phyloP scores from a whole-genome alignment of 2,329 filamentous ascomycete species.

The Albifimbria verrucaria region DNA sequence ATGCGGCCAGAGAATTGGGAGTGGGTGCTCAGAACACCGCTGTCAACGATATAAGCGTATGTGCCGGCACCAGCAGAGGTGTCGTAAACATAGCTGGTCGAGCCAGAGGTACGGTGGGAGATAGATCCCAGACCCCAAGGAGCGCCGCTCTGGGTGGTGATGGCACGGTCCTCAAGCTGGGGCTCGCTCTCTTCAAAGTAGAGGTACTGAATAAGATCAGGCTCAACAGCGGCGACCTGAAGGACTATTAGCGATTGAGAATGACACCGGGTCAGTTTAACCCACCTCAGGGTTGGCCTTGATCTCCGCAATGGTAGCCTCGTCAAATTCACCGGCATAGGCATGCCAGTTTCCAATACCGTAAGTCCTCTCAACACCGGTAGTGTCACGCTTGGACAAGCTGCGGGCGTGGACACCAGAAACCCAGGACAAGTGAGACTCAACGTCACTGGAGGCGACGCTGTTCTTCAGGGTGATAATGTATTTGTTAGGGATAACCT shows the following conservation, averaged over 20 bases:
- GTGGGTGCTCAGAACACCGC: slow-evolving; percentile 32
- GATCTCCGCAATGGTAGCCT: neutral
- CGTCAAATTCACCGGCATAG: neutral
- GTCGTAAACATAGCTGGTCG: slow-evolving; percentile 29
- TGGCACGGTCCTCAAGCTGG: slow-evolving; percentile 13
- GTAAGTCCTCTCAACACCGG: neutral
- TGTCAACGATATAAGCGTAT: slow-evolving; percentile 41
- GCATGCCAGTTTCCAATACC: neutral
- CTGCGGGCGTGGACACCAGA: neutral
- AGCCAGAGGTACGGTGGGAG: neutral
- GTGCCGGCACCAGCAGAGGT: slow-evolving; percentile 30
- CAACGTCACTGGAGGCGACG: slow-evolving; percentile 10
- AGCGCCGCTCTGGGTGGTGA: neutral
- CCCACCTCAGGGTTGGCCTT: neutral
- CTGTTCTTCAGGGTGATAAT: neutral
- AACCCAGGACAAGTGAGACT: neutral
- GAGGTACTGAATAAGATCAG: slow-evolving; percentile 13
- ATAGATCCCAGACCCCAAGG: slow-evolving; percentile 2
- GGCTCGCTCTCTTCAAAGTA: slow-evolving; percentile 13
- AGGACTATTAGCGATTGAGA: neutral
- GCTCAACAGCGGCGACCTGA: slow-evolving; percentile 20
- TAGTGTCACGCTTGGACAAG: neutral
- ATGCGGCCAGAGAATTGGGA: slow-evolving; percentile 38
- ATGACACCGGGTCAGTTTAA: neutral
- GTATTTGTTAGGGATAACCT: neutral